A percentile compares a stretch with the other conserved stretches of the same genome.
Evolutionary conservation across 176 grass and related monocot genomes (phyloP).

Genomic region (Cocos nucifera): DNA sequence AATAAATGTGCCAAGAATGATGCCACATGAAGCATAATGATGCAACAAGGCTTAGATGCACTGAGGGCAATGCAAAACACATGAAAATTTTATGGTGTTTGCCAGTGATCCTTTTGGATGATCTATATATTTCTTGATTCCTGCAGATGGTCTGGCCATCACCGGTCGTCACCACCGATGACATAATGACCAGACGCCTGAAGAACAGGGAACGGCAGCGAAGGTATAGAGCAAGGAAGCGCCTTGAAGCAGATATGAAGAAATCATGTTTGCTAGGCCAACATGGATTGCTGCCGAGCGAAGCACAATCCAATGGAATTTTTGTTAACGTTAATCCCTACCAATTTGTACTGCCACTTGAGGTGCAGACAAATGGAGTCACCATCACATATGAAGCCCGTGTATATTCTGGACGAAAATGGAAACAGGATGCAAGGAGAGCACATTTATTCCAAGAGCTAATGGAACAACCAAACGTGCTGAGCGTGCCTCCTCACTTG

Average conservation of each 20-base stretch:
- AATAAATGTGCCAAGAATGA: too few species aligned
- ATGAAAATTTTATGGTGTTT: too few species aligned
- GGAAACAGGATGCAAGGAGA: slow-evolving; percentile 19
- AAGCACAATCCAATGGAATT: background rate
- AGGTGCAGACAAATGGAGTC: too few species aligned
- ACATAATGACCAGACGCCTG: background rate
- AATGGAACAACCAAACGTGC: background rate
- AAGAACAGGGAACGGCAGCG: slow-evolving; percentile 22
- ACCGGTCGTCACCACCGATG: background rate
- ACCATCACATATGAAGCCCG: background rate
- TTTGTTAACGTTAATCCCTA: too few species aligned
- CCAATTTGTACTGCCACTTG: too few species aligned
- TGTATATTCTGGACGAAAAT: slow-evolving; percentile 5
- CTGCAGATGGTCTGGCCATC: too few species aligned
- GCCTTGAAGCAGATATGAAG: slow-evolving; percentile 4
- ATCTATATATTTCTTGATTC: too few species aligned
- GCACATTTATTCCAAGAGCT: background rate
- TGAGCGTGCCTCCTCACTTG: background rate
- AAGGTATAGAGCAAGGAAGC: slow-evolving; percentile 18
- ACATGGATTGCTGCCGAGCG: background rate
- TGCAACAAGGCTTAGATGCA: too few species aligned
- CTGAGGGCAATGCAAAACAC: too few species aligned
- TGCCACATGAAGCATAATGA: too few species aligned
- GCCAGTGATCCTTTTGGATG: too few species aligned
- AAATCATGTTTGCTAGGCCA: background rate